Base-by-base conservation (phyloP, 169 alveolate species). In the Cryptosporidium xiaoi region DNA sequence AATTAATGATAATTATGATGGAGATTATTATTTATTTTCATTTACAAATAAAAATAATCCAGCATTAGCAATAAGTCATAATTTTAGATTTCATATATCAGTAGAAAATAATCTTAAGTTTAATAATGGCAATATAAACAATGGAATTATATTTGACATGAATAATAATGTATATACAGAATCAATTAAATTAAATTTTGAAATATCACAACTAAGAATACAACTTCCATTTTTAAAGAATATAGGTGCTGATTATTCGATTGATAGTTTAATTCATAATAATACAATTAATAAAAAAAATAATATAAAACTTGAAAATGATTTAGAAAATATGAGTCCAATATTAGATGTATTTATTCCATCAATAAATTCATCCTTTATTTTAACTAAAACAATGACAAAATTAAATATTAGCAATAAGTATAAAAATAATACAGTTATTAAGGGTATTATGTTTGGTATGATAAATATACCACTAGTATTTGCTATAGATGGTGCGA, bases 401-500 rank as follows among this genome's bases (percentile, higher is more conserved):
- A 27, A 5, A 24, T 62, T 33, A 27, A 33, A 62, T 27, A 7
- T 33, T 20, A 33, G 4, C 7, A 62, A 12, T 62, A 24, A 53
- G 4, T 5, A 53, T 53, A 53, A 53, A 18, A 20, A 3, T 13
- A 13, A 13, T 13, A 7, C 6, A 0, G 12, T 20, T 55, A 33
- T 46, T 16, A 31, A 10, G 20, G 87, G 87, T 13, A 27, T 60
- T n/a, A 20, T 77, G 27, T 62, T 77, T 44, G 87, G 87, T 3
- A 60, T 62, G 77, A 33, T 77, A 6, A 60, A 29, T 31, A 77
- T 77, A n/a, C 71, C 87, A 24, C 33, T 62, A 6, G 64, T 77
- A 24, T 77, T 77, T 31, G 87, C 87, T 56, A 60, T 77, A 12
- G 87, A 77, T 62, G 87, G 77, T 12, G 87, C 87, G 24, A 44